A percentile compares a stretch with the other conserved stretches of the same genome.
phyloP scores from a whole-genome alignment of 345 rosid species.

The Ceriops tagal region DNA sequence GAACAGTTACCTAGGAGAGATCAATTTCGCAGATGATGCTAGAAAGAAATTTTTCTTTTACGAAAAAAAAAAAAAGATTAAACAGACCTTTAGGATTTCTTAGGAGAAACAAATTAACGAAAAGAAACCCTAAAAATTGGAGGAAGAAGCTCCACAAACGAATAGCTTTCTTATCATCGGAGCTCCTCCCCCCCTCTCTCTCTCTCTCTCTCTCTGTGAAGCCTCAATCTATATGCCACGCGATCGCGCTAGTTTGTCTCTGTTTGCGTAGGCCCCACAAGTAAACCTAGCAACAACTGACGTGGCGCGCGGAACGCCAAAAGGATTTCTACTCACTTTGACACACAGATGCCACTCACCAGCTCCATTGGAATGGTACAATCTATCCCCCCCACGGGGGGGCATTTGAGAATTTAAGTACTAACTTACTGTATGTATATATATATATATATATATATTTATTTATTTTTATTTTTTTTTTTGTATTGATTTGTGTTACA shows the following conservation, averaged over 20 bases:
- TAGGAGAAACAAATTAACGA: not conserved
- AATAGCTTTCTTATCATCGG: not conserved
- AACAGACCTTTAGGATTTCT: slow-evolving; percentile 6
- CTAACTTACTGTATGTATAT: too few relatives aligned
- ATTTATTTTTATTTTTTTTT: too few relatives aligned
- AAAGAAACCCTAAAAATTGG: slow-evolving; percentile 7
- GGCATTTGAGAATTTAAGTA: too few relatives aligned
- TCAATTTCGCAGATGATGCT: not conserved
- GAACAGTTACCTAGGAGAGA: not conserved
- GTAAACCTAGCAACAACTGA: not conserved
- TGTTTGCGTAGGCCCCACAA: not conserved
- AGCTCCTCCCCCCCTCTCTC: slow-evolving; percentile 14
- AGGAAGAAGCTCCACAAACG: slow-evolving; percentile 22
- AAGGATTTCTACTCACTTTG: not conserved
- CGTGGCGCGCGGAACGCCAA: not conserved
- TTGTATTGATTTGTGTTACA: too few relatives aligned
- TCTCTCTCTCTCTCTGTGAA: not conserved
- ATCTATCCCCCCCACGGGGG: too few relatives aligned
- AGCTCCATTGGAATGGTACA: not conserved
- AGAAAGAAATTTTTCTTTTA: not conserved
- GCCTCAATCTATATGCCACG: not conserved
- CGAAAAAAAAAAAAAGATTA: not conserved
- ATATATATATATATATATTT: too few relatives aligned
- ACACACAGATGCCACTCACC: not conserved
- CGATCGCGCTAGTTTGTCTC: not conserved